Conservation (phyloP, 2,329 filamentous ascomycete species). For the Calonectria multiphialidica region DNA sequence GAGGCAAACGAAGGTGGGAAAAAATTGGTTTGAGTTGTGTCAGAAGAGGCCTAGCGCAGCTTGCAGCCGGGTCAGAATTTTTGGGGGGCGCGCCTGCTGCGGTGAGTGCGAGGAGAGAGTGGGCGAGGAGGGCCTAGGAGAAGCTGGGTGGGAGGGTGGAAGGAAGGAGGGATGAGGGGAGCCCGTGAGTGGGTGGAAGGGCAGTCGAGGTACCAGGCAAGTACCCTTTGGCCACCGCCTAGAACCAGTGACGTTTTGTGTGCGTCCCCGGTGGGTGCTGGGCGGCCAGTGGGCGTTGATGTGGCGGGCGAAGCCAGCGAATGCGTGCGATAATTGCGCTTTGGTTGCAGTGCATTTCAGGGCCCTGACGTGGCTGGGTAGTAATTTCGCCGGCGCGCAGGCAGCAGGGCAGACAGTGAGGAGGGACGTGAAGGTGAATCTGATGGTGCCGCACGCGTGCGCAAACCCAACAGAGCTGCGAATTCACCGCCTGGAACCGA, state of each 20-base stretch:
- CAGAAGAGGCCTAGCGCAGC: conserved; percentile 47
- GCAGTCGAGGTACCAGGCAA: conserved; percentile 29
- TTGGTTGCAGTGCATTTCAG: background rate
- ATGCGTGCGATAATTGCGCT: conserved; percentile 21
- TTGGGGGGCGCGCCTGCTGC: conserved; percentile 43
- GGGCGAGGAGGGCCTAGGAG: conserved; percentile 4
- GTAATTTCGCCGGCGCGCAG: conserved; percentile 33
- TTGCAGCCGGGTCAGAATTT: conserved; percentile 39
- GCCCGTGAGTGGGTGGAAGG: conserved; percentile 42
- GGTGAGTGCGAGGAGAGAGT: conserved; percentile 41
- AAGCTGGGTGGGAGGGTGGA: conserved; percentile 24
- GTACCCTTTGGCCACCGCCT: conserved; percentile 45
- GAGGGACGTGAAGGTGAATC: background rate
- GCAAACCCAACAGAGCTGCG: background rate
- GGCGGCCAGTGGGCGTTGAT: conserved; percentile 2
- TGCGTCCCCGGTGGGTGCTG: conserved; percentile 8
- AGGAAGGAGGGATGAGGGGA: conserved; percentile 39
- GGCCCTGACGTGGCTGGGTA: conserved; percentile 38
- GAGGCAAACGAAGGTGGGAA: conserved; percentile 49
- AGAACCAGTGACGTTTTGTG: conserved; percentile 35
- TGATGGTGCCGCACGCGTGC: background rate
- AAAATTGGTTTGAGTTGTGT: conserved; percentile 49
- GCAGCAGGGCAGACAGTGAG: background rate
- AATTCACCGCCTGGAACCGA: background rate
- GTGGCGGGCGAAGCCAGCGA: conserved; percentile 18